phyloP scores from a whole-genome alignment of 2,329 filamentous ascomycete species.

The Penicillium sp. region DNA sequence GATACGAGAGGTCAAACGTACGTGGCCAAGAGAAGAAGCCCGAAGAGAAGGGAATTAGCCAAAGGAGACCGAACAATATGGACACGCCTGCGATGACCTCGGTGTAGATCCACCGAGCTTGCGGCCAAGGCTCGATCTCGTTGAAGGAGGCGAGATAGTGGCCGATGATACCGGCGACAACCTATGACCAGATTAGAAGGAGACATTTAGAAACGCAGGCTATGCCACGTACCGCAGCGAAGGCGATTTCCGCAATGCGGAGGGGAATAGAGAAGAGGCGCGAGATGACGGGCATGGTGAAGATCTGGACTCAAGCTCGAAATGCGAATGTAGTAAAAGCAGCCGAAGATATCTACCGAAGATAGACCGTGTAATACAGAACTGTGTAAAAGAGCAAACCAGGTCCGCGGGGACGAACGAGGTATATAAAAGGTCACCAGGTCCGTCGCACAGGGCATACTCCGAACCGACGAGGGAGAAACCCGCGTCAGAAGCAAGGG shows the following conservation, averaged over 20 bases:
- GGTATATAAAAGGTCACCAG: constrained; percentile 17
- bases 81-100: constrained; percentile 68
- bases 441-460: constrained; percentile 12
- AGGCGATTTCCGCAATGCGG: constrained; percentile 64
- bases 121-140: constrained; percentile 51
- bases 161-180: constrained; percentile 67
- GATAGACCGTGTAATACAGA: not conserved
- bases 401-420: not conserved
- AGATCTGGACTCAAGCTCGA: not conserved
- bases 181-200: constrained; percentile 28
- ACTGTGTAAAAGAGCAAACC: not conserved
- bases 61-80: constrained; percentile 67
- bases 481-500: constrained; percentile 19
- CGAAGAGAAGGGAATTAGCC: constrained; percentile 68
- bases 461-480: constrained; percentile 10
- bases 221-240: constrained; percentile 59
- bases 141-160: constrained; percentile 58
- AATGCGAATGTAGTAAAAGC: not conserved
- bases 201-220: not conserved
- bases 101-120: constrained; percentile 71
- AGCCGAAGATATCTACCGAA: not conserved
- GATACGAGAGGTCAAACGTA: constrained; percentile 20
- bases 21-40: constrained; percentile 67
- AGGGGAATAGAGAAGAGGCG: constrained; percentile 58
- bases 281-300: constrained; percentile 51